Evolutionary conservation across 2,329 filamentous ascomycete genomes (phyloP).

Genomic region (Penicillium polonicum): DNA sequence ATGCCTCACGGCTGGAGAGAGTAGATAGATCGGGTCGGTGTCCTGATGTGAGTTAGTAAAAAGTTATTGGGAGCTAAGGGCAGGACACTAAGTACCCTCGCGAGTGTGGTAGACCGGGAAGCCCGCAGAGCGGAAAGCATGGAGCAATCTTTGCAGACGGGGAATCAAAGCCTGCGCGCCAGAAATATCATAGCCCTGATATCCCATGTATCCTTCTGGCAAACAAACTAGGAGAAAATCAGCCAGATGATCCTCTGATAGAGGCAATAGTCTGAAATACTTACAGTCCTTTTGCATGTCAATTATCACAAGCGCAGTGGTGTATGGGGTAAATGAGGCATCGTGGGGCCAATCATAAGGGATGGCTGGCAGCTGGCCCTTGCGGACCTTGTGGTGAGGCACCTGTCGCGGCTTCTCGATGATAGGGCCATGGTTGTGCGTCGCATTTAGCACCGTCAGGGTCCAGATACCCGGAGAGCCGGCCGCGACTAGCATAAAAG

Average conservation of each 20-base stretch:
- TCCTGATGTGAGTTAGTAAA: conserved; percentile 30
- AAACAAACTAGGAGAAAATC: conserved; percentile 39
- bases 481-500: conserved; percentile 46
- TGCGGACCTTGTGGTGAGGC: conserved; percentile 44
- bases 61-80: background rate
- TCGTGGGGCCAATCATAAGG: conserved; percentile 51
- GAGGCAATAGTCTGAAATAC: conserved; percentile 13
- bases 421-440: conserved; percentile 46
- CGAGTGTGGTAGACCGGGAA: conserved; percentile 49
- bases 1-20: conserved; percentile 54
- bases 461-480: conserved; percentile 47
- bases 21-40: conserved; percentile 57
- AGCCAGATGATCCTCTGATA: background rate
- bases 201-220: conserved; percentile 46
- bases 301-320: conserved; percentile 48
- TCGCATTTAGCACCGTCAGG: conserved; percentile 42
- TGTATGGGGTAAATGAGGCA: conserved; percentile 45
- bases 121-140: conserved; percentile 39
- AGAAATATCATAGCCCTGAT: conserved; percentile 47
- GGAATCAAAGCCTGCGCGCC: conserved; percentile 42
- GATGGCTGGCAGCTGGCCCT: conserved; percentile 43
- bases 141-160: conserved; percentile 40
- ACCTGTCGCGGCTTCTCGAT: conserved; percentile 43
- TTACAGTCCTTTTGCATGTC: conserved; percentile 52
- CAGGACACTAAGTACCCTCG: conserved; percentile 36